Evolutionary conservation across 495 filamentous ascomycete species (phyloP), one percentile per base, ranked within the genome.

Genomic region (Tuber microsphaerosporum): DNA sequence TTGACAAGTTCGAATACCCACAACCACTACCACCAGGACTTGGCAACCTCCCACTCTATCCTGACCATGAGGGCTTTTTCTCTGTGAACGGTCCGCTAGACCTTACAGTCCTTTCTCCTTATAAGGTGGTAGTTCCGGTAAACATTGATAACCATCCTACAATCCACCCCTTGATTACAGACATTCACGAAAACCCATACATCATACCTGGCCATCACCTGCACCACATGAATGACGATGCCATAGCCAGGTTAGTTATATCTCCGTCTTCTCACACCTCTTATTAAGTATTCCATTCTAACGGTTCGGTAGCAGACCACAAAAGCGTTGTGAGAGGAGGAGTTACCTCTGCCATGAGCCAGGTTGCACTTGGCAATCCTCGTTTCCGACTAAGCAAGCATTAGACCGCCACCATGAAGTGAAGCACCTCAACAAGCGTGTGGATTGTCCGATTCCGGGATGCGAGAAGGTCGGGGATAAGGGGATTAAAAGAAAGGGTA

Each of bases 401-500:
- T 74, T 76, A 2, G 70, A 56, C 16, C 72, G 75, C 9, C 72
- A 76, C 44, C 45, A 9, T 0, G 37, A 44, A 0, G 43, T 8
- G 0, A n/a, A 51, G 6, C 75, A 76, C 10, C 20, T 14, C 43
- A 19, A 34, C 14, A 20, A 12, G 5, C 48, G n/a, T 2, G 2
- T 71, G 4, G 69, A 72, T 19, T 79, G 72, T 10, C 75, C 75
- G 19, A 22, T 73, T 48, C 5, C 20, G 1, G 42, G 44, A 8
- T 79, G 75, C 69, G 17, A 44, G 2, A 75, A 61, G n/a, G 69
- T 71, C 5, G 71, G 75, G 1, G 65, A 69, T 20, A 77, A 69
- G 0, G 75, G 77, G 0, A 74, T 79, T 1, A 69, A 48, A 37
- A 41, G 77, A 16, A 74, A 56, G 39, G 77, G 74, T 56, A 79